phyloP scores from a whole-genome alignment of 2,329 filamentous ascomycete species.

The Beauveria varroae region DNA sequence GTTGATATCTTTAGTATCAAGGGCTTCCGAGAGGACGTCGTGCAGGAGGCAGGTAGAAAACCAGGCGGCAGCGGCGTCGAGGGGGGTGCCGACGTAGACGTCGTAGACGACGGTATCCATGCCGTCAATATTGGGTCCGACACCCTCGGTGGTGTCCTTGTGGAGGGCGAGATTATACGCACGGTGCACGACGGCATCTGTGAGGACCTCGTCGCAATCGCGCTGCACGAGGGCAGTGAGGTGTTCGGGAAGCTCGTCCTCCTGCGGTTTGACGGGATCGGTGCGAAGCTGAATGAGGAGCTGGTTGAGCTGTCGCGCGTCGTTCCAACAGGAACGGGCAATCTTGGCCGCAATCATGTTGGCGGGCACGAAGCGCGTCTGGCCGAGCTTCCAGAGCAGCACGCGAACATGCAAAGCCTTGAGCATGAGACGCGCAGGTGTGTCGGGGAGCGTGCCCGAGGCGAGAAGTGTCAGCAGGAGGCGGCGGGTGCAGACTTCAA shows the following conservation, averaged over 20 bases:
- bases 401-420: constrained; percentile 90
- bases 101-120: constrained; percentile 84
- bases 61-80: constrained; percentile 89
- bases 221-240: constrained; percentile 67
- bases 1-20: constrained; percentile 31
- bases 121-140: constrained; percentile 55
- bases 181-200: constrained; percentile 69
- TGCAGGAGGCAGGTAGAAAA: constrained; percentile 72
- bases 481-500: constrained; percentile 81
- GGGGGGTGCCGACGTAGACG: constrained; percentile 71
- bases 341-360: constrained; percentile 66
- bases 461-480: constrained; percentile 81
- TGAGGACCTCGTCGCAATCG: constrained; percentile 76
- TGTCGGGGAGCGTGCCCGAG: constrained; percentile 77
- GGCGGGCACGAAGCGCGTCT: constrained; percentile 56
- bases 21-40: constrained; percentile 55
- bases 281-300: constrained; percentile 37
- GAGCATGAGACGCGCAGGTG: constrained; percentile 77
- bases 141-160: constrained; percentile 61
- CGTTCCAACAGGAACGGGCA: constrained; percentile 72
- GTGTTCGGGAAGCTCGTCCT: constrained; percentile 63
- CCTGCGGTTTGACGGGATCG: constrained; percentile 37
- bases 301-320: constrained; percentile 60
- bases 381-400: constrained; percentile 70
- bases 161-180: constrained; percentile 91